Evolutionary conservation across 768 basidiomycete species (phyloP).

Genomic region (Dendrothele bispora): DNA sequence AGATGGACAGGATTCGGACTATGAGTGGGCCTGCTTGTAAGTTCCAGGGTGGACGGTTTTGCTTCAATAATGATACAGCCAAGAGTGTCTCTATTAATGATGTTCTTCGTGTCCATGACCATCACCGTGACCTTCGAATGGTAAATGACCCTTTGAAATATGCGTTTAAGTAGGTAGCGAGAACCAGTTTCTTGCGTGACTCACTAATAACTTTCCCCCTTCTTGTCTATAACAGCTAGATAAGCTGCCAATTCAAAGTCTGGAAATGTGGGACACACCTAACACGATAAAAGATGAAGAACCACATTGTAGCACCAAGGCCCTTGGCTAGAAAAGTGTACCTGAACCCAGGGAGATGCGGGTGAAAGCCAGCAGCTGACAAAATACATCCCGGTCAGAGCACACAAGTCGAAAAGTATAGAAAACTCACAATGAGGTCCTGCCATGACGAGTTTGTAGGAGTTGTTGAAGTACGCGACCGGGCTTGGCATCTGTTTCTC

Average conservation of each 20-base stretch:
- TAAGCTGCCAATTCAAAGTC: background rate
- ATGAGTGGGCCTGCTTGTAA: too few species aligned
- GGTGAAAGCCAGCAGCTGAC: slow-evolving; percentile 78
- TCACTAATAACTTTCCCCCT: slow-evolving; percentile 71
- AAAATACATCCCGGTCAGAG: background rate
- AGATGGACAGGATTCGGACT: too few species aligned
- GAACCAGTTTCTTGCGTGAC: slow-evolving; percentile 13
- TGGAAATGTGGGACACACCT: slow-evolving; percentile 54
- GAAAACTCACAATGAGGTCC: slow-evolving; percentile 19
- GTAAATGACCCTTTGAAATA: slow-evolving; percentile 49
- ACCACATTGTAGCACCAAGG: slow-evolving; percentile 95
- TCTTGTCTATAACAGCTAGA: slow-evolving; percentile 54
- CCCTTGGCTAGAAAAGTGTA: slow-evolving; percentile 81
- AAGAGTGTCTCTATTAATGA: slow-evolving; percentile 40
- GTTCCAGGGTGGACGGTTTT: too few species aligned
- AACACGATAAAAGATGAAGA: slow-evolving; percentile 96
- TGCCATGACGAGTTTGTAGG: slow-evolving; percentile 22
- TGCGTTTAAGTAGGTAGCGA: background rate
- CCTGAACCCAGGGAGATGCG: slow-evolving; percentile 77
- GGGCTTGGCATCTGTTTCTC: background rate
- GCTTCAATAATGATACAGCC: too few species aligned
- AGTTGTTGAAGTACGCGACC: too few species aligned
- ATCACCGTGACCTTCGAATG: slow-evolving; percentile 26
- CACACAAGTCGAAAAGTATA: slow-evolving; percentile 3
- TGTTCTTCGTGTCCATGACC: slow-evolving; percentile 36